phyloP scores from a whole-genome alignment of 202 grass and related monocot genomes.

The Schoenoplectus tabernaemontani region DNA sequence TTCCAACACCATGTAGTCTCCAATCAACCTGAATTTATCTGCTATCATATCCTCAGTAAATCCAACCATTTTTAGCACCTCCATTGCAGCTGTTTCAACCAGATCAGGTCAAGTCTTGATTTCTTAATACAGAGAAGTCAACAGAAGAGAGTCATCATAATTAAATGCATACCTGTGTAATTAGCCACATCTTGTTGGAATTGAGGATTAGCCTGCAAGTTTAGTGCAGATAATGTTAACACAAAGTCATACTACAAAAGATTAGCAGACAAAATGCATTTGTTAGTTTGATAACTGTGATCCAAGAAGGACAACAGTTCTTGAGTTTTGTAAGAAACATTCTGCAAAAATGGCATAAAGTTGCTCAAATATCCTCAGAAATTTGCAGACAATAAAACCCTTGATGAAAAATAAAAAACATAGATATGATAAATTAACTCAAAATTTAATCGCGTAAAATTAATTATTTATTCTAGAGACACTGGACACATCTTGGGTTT shows the following conservation, averaged over 20 bases:
- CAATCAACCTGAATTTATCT: conserved; percentile 44
- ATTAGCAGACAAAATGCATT: background rate
- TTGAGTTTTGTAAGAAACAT: background rate
- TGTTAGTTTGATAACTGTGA: background rate
- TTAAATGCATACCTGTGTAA: conserved; percentile 45
- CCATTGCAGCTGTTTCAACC: conserved; percentile 63
- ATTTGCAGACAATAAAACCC: background rate
- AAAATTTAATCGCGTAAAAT: no score
- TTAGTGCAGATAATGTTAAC: no score
- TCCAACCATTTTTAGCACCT: conserved; percentile 80
- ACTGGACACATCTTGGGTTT: no score
- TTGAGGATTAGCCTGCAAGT: conserved; percentile 63
- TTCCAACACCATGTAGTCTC: conserved; percentile 76
- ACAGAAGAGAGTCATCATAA: background rate
- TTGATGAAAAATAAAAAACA: no score
- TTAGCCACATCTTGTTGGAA: conserved; percentile 78
- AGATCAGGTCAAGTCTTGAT: background rate
- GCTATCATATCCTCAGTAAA: conserved; percentile 63
- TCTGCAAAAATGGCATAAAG: background rate
- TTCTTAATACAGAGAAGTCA: background rate
- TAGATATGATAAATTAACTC: no score
- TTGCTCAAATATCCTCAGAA: background rate
- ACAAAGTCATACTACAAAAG: background rate
- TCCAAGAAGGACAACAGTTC: background rate
- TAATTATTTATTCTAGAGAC: no score